Base-by-base conservation (phyloP, 306 rosid species). In the Citrullus colocynthis region DNA sequence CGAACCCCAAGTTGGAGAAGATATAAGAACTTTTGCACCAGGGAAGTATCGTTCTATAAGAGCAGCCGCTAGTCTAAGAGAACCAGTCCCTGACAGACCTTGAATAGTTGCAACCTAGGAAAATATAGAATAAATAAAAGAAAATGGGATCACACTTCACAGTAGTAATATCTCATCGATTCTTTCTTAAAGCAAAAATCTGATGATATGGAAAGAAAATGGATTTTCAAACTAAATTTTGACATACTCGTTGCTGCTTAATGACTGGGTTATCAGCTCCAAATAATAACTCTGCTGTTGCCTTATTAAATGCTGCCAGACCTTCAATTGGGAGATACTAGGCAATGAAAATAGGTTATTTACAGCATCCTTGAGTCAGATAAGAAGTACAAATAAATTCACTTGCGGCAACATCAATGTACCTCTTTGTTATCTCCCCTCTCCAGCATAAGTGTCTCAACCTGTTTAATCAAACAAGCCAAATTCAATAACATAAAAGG, bases 21-120 rank as follows among this genome's bases (percentile, higher is more conserved):
- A 95, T 82, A 95, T 95, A 65, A 95, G 75, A 85, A 92, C 97
- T 83, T 91, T 83, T 14, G 97, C 92, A 65, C 93, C 99, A 9
- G 97, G 90, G 80, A 95, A 92, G 84, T 92, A 92, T 82, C 99
- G 75, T 80, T 92, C 92, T 2, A 95, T 92, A 62, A 95, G 85
- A 80, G 99, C 98, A 21, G 89, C 98, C 79, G 84, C 99, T 42
- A 95, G 80, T 77, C 99, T 88, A 52, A 95, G 90, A 85, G 99
- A 96, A 42, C 99, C 99, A 81, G 99, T 92, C 84, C 99, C 99
- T 13, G 97, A 96, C 63, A 92, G 96, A 75, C 99, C 98, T 89
- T 92, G 99, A 82, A 92, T 93, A 77, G 97, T 96, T 59, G 97
- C 99, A 75, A 96, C 96, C 99, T 96, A 85, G 66, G 75, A 39